These are phyloP conservation scores for Durusdinium trenchii DNA, from an alignment of 73 alveolate genomes.

Conservation along the genomic window DNA sequence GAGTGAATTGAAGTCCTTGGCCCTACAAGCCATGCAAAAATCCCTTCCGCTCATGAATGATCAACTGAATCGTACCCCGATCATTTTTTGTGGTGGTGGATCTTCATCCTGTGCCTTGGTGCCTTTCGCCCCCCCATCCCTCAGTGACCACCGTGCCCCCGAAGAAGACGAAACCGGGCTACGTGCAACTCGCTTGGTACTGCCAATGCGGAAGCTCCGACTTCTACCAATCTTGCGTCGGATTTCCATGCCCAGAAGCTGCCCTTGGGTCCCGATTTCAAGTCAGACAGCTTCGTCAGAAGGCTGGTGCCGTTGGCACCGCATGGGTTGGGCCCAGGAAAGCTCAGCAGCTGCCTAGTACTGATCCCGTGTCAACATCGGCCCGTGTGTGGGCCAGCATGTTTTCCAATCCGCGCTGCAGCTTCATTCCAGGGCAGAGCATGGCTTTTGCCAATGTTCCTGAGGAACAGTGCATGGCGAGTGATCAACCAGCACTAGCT, in stretches of 20 bases:
- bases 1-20: constrained; percentile 28
- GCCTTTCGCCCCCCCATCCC: constrained; percentile 52
- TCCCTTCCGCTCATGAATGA: constrained; percentile 41
- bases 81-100: constrained; percentile 15
- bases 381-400: constrained; percentile 15
- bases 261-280: too few relatives aligned
- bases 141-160: background rate
- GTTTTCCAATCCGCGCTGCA: background rate
- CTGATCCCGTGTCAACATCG: background rate
- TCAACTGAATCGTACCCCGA: background rate
- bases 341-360: background rate
- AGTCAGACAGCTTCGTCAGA: background rate
- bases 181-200: constrained; percentile 27
- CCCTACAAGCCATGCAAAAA: background rate
- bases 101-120: constrained; percentile 52
- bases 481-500: background rate
- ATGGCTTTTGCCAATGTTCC: background rate
- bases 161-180: background rate
- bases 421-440: background rate
- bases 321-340: background rate
- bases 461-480: background rate
- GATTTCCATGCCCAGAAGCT: constrained; percentile 32
- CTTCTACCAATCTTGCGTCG: constrained; percentile 30
- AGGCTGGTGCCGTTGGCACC: background rate
- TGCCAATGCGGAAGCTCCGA: constrained; percentile 37